Conservation (phyloP, 345 rosid species). For the Fremontodendron californicum region DNA sequence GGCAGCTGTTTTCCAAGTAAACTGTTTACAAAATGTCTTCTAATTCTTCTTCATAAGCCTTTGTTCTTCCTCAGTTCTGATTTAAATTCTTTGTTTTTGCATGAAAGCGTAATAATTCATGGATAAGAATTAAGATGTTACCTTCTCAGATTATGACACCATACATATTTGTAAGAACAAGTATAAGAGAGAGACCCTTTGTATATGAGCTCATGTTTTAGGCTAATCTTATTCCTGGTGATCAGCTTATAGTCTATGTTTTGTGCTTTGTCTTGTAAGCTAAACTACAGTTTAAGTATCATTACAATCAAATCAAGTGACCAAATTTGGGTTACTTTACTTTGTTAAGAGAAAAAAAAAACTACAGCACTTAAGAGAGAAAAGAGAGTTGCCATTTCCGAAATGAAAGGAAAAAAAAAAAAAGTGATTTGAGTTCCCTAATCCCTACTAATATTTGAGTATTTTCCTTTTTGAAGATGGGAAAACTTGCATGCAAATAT, state of each 20-base stretch:
- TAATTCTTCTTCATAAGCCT: not conserved
- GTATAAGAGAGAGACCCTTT: not conserved
- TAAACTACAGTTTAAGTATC: not conserved
- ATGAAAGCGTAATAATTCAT: constrained; percentile 22
- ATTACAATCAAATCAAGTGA: not conserved
- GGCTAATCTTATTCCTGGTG: not conserved
- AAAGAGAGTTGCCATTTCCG: too few species aligned
- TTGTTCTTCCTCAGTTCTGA: not conserved
- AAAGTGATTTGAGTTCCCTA: too few species aligned
- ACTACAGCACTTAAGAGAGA: not conserved
- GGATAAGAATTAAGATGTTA: constrained; percentile 19
- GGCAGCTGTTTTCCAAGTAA: constrained; percentile 53
- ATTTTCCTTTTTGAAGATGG: too few species aligned
- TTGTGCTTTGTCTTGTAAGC: not conserved
- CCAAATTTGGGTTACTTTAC: not conserved
- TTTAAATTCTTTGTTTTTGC: not conserved
- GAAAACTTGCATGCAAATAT: too few species aligned
- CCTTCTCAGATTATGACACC: constrained; percentile 21
- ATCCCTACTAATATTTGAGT: too few species aligned
- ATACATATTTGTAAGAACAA: constrained; percentile 17
- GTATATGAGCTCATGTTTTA: not conserved
- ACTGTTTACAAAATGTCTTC: constrained; percentile 10
- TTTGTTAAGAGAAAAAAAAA: not conserved
- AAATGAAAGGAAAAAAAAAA: too few species aligned
- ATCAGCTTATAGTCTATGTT: not conserved